Evolutionary conservation across 805 yeast species (phyloP).

Genomic region (Dipodascus geniculatus): DNA sequence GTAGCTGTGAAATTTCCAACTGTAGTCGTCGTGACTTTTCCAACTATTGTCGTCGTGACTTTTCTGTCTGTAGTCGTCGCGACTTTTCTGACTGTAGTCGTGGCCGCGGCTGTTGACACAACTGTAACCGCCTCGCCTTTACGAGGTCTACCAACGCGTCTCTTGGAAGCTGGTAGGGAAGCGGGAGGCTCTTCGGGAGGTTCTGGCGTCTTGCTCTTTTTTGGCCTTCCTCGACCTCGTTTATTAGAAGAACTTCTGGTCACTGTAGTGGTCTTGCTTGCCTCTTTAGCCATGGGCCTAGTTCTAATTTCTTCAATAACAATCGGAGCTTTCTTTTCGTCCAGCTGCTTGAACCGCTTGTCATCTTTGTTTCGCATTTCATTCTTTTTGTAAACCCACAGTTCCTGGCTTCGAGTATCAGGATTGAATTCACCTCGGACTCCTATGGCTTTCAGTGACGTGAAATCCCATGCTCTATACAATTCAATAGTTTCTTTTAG

Average conservation of each 20-base stretch:
- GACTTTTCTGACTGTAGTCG: not conserved
- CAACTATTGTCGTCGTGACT: not conserved
- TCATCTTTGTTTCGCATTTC: not conserved
- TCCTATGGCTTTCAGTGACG: not conserved
- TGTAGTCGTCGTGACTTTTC: not conserved
- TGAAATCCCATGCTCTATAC: not conserved
- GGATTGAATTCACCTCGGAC: not conserved
- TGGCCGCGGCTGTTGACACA: not conserved
- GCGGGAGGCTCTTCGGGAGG: not conserved
- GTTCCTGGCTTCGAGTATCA: not conserved
- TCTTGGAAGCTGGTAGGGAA: not conserved
- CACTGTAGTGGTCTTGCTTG: not conserved
- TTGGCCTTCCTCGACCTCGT: not conserved
- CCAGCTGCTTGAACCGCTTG: not conserved
- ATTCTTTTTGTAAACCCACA: not conserved
- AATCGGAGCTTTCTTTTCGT: not conserved
- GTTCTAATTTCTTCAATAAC: constrained; percentile 1
- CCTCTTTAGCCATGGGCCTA: not conserved
- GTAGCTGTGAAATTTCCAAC: not conserved
- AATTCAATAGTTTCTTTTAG: not conserved
- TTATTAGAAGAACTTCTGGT: not conserved
- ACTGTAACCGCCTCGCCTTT: not conserved
- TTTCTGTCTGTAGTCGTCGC: not conserved
- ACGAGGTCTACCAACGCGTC: not conserved
- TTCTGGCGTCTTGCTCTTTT: not conserved